Base-by-base conservation (phyloP, 2,329 filamentous ascomycete genomes). In the Talaromyces marneffei region DNA sequence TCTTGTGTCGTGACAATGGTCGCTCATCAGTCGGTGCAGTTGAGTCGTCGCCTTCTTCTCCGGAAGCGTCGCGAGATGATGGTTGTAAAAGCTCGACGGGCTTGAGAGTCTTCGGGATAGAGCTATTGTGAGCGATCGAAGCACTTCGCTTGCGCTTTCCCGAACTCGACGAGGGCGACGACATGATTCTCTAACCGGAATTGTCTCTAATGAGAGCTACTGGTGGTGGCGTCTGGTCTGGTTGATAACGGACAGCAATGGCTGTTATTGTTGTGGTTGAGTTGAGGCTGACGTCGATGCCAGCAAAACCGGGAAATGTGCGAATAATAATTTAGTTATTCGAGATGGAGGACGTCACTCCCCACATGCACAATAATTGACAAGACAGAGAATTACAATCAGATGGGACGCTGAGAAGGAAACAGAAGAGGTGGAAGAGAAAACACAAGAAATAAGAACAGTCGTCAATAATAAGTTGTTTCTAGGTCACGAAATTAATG, bases 31-130 rank as follows among this genome's bases (percentile, higher is more conserved):
- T 74, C 40, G 81, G 78, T 37, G 81, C 83, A 57, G 89, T 84
- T 16, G 87, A 87, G 66, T 90, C 90, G 69, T 89, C 87, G 69
- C 85, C 87, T 72, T 93, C 91, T 77, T 96, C 90, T 66, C 83
- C 89, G 16, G 90, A 93, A 63, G 89, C 90, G 78, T 95, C 90
- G 72, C 89, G 85, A 37, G 90, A 92, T 18, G 89, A 91, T 37
- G 89, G 83, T 73, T 87, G 85, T 66, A 87, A 82, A 55, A 86
- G 80, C 71, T 88, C 84, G 59, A 85, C 82, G 62, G 83, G 71
- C 66, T 81, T 76, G 64, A 82, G 78, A 65, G 79, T 75, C 57
- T 78, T 74, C 63, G 75, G 50, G 27, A 54, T 37, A 2, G 14
- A 25, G 12, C 39, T 54, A 27, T 40, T 55, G 14, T 79, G 76